Percentiles rank a stretch among this genome's conserved stretches.
phyloP scores from a whole-genome alignment of 805 yeast genomes.

The Suhomyces vadensis region DNA sequence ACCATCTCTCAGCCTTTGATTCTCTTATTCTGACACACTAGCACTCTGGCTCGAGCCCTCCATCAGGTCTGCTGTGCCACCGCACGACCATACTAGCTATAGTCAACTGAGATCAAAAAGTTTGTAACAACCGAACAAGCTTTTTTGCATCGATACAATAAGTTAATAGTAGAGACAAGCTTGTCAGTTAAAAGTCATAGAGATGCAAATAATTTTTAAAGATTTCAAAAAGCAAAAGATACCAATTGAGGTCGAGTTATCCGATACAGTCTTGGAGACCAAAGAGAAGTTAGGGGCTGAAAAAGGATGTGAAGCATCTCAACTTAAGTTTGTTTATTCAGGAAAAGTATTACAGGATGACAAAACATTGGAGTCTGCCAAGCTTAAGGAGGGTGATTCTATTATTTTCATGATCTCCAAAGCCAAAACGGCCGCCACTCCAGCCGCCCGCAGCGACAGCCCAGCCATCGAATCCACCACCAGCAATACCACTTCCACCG shows the following conservation, averaged over 20 bases:
- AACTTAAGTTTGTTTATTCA: slow-evolving; percentile 87
- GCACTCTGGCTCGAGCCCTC: no score
- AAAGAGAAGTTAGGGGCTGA: slow-evolving; percentile 71
- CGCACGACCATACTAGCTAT: background rate
- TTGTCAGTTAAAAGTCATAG: background rate
- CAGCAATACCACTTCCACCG: slow-evolving; percentile 14
- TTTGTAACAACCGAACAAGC: background rate
- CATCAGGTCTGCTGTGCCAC: background rate
- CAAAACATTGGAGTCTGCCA: slow-evolving; percentile 67
- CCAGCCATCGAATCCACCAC: slow-evolving; percentile 21
- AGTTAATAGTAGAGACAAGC: background rate
- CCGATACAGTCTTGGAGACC: slow-evolving; percentile 65
- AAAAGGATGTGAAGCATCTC: slow-evolving; percentile 68
- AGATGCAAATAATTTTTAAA: slow-evolving; percentile 79
- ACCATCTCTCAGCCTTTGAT: no score
- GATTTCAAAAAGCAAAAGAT: slow-evolving; percentile 92
- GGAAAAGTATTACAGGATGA: slow-evolving; percentile 88
- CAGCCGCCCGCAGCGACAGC: slow-evolving; percentile 16
- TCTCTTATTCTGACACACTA: no score
- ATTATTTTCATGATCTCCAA: slow-evolving; percentile 86
- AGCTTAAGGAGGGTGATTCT: slow-evolving; percentile 82
- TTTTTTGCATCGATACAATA: background rate
- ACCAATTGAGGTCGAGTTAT: slow-evolving; percentile 70
- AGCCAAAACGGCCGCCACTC: slow-evolving; percentile 30
- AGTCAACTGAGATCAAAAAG: background rate